Percentiles rank a stretch among this genome's conserved stretches.
Conservation (phyloP, 2,329 filamentous ascomycete genomes). For the Sclerotinia glacialis region DNA sequence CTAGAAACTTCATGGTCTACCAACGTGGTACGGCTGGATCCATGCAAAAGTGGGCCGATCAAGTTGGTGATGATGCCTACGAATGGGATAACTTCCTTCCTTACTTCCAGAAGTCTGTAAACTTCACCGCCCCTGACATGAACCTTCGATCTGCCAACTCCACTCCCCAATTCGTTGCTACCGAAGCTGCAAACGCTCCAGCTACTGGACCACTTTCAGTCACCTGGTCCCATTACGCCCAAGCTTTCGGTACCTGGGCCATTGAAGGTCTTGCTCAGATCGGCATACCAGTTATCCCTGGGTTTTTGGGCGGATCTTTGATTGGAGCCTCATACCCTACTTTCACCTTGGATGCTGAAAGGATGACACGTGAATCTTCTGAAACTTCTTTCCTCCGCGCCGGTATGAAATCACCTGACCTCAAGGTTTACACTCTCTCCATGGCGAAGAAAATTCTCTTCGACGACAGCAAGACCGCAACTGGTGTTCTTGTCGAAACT, state of each 20-base stretch:
- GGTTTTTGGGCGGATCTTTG: constrained; percentile 45
- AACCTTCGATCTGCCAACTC: constrained; percentile 33
- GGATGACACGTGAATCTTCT: constrained; percentile 39
- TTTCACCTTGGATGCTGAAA: constrained; percentile 37
- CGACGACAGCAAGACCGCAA: constrained; percentile 42
- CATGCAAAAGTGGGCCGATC: constrained; percentile 46
- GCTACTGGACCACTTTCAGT: constrained; percentile 42
- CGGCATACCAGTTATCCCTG: constrained; percentile 39
- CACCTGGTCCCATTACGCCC: constrained; percentile 43
- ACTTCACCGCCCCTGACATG: constrained; percentile 20
- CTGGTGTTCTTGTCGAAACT: constrained; percentile 41
- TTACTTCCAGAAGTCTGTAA: constrained; percentile 41
- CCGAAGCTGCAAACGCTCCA: constrained; percentile 33
- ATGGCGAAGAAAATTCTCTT: constrained; percentile 48
- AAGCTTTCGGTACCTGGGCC: constrained; percentile 37
- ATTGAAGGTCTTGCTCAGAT: constrained; percentile 41
- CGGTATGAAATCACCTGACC: constrained; percentile 11
- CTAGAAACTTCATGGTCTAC: constrained; percentile 39
- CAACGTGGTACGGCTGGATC: constrained; percentile 33
- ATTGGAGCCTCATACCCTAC: constrained; percentile 41
- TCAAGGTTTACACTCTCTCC: constrained; percentile 44
- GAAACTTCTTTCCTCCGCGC: constrained; percentile 41
- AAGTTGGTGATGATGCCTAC: constrained; percentile 45
- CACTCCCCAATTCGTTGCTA: constrained; percentile 33
- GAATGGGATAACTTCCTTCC: constrained; percentile 47